Evolutionary conservation across 164 flowering plant genomes (phyloP), one percentile per base, ranked within the genome.

Genomic region (Kalanchoe fedtschenkoi): DNA sequence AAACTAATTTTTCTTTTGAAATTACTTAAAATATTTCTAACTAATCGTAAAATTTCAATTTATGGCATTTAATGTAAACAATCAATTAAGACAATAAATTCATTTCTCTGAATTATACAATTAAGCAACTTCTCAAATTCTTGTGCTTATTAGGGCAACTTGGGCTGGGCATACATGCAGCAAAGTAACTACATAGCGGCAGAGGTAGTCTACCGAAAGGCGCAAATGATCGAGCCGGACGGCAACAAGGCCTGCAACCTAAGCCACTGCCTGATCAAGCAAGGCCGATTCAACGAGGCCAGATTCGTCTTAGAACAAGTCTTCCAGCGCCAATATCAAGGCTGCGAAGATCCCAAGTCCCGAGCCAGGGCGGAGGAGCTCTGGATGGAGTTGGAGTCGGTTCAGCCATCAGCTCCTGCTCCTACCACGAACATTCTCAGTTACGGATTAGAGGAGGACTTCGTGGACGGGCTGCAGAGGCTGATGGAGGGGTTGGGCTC

Each of bases 131-230:
- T 15, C 5, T 15, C 46, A 42, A 42, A 13, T 15, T 42, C n/a
- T 15, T 15, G 5, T 42, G 46, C 17, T 13, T 13, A 13, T 15
- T 19, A 83, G 87, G 87, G 87, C 21, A 83, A 80, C 68, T 68
- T 82, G 58, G 87, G 82, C 5, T 82, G 84, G 84, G 87, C 87
- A 0, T 82, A 82, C 44, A 76, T 80, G 84, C 84, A 78, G 53
- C 74, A 71, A 63, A 60, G 47, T 21, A 76, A 79, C 66, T 72
- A 70, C 38, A 42, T 63, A 53, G 75, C 79, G 29, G 88, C 83
- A 13, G 83, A 81, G 60, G 79, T 61, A 1, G 83, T 83, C 1
- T 83, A 81, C 60, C 54, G 65, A 1, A 81, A 81, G 60, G 83
- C 88, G 28, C 88, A 83, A 58, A 34, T 71, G 53, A 78, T 83